Evolutionary conservation across 495 filamentous ascomycete species (phyloP), one percentile per base, ranked within the genome.

Genomic region (Achaetomiella virescens): DNA sequence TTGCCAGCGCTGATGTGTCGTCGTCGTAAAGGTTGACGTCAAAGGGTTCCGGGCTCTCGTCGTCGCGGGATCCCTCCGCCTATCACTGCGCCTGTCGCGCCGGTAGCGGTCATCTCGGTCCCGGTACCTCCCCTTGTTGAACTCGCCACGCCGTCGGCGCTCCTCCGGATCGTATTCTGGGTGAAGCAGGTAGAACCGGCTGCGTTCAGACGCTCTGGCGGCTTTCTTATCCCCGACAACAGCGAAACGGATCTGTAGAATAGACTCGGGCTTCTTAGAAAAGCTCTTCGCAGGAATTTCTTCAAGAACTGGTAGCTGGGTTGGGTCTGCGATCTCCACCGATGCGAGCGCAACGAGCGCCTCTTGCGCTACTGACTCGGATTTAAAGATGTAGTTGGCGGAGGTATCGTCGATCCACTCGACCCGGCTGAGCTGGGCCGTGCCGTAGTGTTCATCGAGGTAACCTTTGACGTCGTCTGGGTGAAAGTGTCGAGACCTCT

Each of bases 341-440:
- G 65, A 69, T 10, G 77, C 68, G 44, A 97, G 77, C 6, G 83
- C 80, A 40, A 73, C 64, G n/a, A 98, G 78, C 14, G 90, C 92
- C 47, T 82, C 75, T 2, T 78, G 61, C 0, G 91, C 92, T n/a
- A 78, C 65, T 11, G 54, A 52, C n/a, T 85, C 82, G 18, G 86
- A 70, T 22, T 77, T 80, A 75, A 90, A 98, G 41, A 92, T 65
- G 31, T 96, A 67, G 61, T 96, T 97, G 56, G 90, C 89, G 0
- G 91, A 93, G 17, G 81, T 86, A 67, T 98, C 93, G 62, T 98
- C 87, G 58, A 98, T 91, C 93, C 93, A 98, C 70, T 97, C 89
- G 60, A 97, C 73, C 18, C 81, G 79, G 21, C 74, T 65, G 27
- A 86, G 79, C 6, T 65, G 60, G 14, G 79, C 72, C 3, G 69